phyloP scores from a whole-genome alignment of 2,329 filamentous ascomycete species.

The Penicillium palitans region DNA sequence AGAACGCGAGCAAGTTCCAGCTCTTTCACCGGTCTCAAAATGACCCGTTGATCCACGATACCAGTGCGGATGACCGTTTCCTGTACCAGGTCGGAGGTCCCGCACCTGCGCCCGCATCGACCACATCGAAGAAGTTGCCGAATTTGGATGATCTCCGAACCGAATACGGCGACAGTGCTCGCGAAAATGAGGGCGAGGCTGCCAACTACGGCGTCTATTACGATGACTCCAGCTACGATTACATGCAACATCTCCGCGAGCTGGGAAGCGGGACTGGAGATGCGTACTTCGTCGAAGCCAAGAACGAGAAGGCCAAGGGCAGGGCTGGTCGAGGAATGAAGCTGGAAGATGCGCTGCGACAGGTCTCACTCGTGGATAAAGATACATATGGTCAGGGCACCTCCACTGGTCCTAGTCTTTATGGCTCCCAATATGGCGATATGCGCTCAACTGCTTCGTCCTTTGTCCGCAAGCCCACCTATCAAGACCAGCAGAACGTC shows the following conservation, averaged over 20 bases:
- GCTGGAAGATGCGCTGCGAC: constrained; percentile 78
- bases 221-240: constrained; percentile 95
- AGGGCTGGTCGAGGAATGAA: constrained; percentile 70
- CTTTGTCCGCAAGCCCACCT: constrained; percentile 73
- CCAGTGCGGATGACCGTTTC: constrained; percentile 83
- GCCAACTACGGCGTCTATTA: constrained; percentile 91
- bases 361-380: constrained; percentile 51
- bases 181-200: constrained; percentile 92
- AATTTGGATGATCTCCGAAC: constrained; percentile 74
- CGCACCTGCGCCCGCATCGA: constrained; percentile 30
- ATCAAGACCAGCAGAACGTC: constrained; percentile 89
- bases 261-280: constrained; percentile 70
- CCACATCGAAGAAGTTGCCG: constrained; percentile 46
- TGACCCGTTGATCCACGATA: constrained; percentile 95
- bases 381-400: constrained; percentile 23
- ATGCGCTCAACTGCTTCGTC: constrained; percentile 60
- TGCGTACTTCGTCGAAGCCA: constrained; percentile 76
- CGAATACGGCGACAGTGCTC: constrained; percentile 65
- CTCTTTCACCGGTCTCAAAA: constrained; percentile 96
- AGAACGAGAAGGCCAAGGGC: constrained; percentile 61
- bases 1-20: constrained; percentile 86
- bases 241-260: constrained; percentile 98
- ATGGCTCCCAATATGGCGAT: constrained; percentile 46
- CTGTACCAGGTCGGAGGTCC: constrained; percentile 65
- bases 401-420: constrained; percentile 34